A percentile compares a stretch with the other conserved stretches of the same genome.
These are phyloP conservation scores for Paramecium bursaria DNA, from an alignment of 73 alveolate genomes.

Conservation along the genomic window DNA sequence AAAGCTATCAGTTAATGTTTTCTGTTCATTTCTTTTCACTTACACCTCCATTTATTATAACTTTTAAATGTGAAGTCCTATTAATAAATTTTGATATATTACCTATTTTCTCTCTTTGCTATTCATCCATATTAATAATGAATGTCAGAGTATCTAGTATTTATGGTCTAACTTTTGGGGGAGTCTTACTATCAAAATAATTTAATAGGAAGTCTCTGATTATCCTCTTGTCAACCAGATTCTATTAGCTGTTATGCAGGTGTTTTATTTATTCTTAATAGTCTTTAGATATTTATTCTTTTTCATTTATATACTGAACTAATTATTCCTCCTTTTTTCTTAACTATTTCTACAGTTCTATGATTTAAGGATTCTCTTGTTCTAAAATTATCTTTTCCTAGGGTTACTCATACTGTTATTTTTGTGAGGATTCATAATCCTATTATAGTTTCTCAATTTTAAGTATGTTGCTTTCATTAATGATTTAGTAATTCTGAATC, in stretches of 20 bases:
- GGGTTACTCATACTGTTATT: not conserved
- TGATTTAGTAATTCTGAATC: not conserved
- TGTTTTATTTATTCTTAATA: constrained; percentile 1
- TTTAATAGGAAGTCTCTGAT: constrained; percentile 15
- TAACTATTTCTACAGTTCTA: not conserved
- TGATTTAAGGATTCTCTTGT: not conserved
- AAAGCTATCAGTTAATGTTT: not conserved
- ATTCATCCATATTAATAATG: constrained; percentile 4
- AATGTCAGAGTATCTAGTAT: not conserved
- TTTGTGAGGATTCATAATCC: constrained; percentile 12
- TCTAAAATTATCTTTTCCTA: not conserved
- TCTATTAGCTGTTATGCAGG: not conserved
- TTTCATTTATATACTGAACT: constrained; percentile 11
- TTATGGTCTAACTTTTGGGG: constrained; percentile 17
- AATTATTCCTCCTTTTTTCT: constrained; percentile 39
- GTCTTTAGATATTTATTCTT: constrained; percentile 32
- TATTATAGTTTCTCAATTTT: constrained; percentile 13
- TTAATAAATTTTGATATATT: not conserved
- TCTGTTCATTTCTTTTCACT: not conserved
- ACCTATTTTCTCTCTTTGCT: constrained; percentile 32
- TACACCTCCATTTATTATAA: constrained; percentile 4
- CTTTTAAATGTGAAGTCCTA: not conserved
- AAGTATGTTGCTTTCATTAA: not conserved
- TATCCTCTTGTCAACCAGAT: constrained; percentile 28
- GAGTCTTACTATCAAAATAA: constrained; percentile 46